Percentiles rank a stretch among this genome's conserved stretches.
Conservation (phyloP, 1,284 basidiomycete species). For the Sporisorium exsertum region DNA sequence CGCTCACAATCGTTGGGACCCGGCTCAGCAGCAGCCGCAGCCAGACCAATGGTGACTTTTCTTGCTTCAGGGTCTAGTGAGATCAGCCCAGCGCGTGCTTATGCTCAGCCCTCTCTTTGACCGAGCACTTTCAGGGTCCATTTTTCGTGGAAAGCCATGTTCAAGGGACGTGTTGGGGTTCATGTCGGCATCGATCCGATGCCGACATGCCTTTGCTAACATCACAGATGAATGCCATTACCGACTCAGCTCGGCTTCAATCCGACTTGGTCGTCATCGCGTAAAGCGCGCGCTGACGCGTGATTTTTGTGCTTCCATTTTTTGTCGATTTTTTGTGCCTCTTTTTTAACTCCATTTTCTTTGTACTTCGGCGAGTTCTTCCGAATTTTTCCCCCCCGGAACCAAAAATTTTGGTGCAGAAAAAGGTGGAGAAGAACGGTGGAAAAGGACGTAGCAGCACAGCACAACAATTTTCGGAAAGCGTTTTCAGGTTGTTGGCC, state of each 20-base stretch:
- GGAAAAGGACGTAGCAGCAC: background rate
- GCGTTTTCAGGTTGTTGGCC: background rate
- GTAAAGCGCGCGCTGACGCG: background rate
- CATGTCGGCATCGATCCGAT: too few relatives aligned
- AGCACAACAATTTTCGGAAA: too few relatives aligned
- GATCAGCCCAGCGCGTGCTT: too few relatives aligned
- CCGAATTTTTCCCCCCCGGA: background rate
- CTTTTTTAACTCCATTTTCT: background rate
- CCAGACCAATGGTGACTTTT: background rate
- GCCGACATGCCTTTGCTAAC: too few relatives aligned
- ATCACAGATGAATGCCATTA: too few relatives aligned
- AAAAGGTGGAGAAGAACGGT: slow-evolving; percentile 10
- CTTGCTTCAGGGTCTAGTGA: background rate
- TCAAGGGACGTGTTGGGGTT: background rate
- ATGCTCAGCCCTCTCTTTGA: background rate
- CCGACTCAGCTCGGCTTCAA: too few relatives aligned
- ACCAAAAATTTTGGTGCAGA: slow-evolving; percentile 9
- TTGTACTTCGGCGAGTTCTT: background rate
- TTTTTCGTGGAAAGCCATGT: too few relatives aligned
- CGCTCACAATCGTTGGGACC: background rate
- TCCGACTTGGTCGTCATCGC: background rate
- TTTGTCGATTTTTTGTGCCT: background rate
- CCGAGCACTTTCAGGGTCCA: background rate
- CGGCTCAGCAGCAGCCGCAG: background rate
- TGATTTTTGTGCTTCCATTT: background rate